Conservation (phyloP, 148 eudicot genomes). For the Persicaria maculosa region DNA sequence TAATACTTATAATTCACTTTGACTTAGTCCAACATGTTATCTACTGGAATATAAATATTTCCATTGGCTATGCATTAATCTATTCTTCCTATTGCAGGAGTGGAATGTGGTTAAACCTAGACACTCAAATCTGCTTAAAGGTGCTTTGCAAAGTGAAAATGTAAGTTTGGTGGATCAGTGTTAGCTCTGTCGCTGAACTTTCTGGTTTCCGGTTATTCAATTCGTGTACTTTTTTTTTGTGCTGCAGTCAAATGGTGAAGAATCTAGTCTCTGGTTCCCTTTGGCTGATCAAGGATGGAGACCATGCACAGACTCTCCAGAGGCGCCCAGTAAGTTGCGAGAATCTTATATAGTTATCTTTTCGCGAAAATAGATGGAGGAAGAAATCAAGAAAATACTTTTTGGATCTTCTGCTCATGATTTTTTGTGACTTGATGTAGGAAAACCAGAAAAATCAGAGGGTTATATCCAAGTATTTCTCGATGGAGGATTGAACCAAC, state of each 20-base stretch:
- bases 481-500: conserved; percentile 97
- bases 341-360: neutral
- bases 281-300: conserved; percentile 82
- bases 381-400: neutral
- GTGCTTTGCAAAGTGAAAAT: conserved; percentile 59
- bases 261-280: conserved; percentile 72
- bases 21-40: neutral
- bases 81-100: conserved; percentile 43
- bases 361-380: neutral
- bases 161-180: conserved; percentile 44
- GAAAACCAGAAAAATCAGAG: conserved; percentile 55
- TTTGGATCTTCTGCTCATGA: neutral
- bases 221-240: neutral
- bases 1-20: neutral
- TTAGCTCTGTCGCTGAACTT: neutral
- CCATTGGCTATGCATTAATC: neutral
- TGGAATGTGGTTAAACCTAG: conserved; percentile 69
- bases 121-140: conserved; percentile 64
- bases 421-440: conserved; percentile 31
- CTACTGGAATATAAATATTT: neutral
- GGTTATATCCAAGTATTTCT: conserved; percentile 94
- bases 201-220: neutral
- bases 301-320: conserved; percentile 41
- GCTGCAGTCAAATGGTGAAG: conserved; percentile 55
- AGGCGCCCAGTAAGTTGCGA: conserved; percentile 42